Evolutionary conservation across 2,329 filamentous ascomycete species (phyloP), one percentile per base, ranked within the genome.

Genomic region (Triangularia verruculosa): DNA sequence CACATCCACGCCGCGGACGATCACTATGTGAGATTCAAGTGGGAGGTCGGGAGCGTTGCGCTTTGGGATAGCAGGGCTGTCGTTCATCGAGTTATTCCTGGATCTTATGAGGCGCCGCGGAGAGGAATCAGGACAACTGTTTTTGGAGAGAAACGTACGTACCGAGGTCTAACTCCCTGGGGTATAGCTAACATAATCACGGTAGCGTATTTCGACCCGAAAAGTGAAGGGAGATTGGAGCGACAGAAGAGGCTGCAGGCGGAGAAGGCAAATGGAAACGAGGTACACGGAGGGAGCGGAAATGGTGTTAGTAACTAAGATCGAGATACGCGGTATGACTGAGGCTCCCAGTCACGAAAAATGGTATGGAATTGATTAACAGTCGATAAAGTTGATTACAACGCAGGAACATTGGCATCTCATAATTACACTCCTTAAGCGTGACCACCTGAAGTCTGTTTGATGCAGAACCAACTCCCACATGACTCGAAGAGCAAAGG

Each of bases 1-100:
- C 80, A 82, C 66, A 77, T 83, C 27, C 80, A 82, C 66, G 77
- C 79, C 0, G 80, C 79, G 1, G 80, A 82, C 57, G 82, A 83
- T 65, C 80, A 82, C 66, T 75, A 75, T 24, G 80, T 83, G 5
- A 73, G 81, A 2, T 82, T 79, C 76, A 82, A 81, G 64, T 83
- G 82, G 80, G 70, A 75, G 0, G 77, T 79, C 6, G 80, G 80
- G 0, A 79, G 77, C 28, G 78, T 82, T 4, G 80, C 81, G 1
- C 79, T 83, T 71, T 83, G 81, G 80, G 81, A 83, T 61, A 83
- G 83, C 65, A 69, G 78, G 72, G 51, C 51, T 74, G 74, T 67
- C 74, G 43, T 77, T 12, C 77, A 79, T 60, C 75, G 77, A 4
- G 78, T 80, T 11, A 80, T 79, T 30, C 78, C 78, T 0, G 78